Conservation (phyloP, 2,329 filamentous ascomycete species). For the Iodosphaeria phyllophila region DNA sequence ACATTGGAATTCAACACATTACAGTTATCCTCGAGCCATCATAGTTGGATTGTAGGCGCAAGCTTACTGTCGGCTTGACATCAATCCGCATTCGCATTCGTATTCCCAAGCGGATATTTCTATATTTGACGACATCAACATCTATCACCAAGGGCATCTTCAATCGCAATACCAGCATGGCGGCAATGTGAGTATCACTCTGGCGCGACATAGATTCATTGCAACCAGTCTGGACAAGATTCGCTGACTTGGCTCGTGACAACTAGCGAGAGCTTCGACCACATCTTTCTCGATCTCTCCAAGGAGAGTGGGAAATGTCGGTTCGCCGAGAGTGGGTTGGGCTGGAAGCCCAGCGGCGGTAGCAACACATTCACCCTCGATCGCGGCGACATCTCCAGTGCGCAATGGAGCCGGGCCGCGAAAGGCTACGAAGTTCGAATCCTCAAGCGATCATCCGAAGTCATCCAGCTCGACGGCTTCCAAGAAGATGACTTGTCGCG, state of each 20-base stretch:
- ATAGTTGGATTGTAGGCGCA: too few relatives aligned
- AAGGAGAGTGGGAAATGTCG: constrained; percentile 85
- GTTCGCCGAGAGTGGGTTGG: constrained; percentile 83
- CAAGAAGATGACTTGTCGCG: constrained; percentile 87
- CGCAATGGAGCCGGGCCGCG: constrained; percentile 87
- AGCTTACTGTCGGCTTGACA: too few relatives aligned
- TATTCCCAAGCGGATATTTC: too few relatives aligned
- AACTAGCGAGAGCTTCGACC: constrained; percentile 76
- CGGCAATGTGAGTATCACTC: constrained; percentile 12
- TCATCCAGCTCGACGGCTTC: constrained; percentile 91
- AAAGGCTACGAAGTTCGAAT: constrained; percentile 92
- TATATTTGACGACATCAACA: too few relatives aligned
- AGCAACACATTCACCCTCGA: constrained; percentile 91
- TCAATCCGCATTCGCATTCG: too few relatives aligned
- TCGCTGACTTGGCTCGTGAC: too few relatives aligned
- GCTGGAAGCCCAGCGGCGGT: constrained; percentile 79
- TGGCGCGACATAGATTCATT: not conserved
- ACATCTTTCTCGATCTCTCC: constrained; percentile 90
- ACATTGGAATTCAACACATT: too few relatives aligned
- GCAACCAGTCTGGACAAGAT: not conserved
- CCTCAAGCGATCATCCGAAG: constrained; percentile 61
- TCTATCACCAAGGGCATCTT: too few relatives aligned
- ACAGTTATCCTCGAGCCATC: too few relatives aligned
- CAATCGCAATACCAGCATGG: constrained; percentile 9
- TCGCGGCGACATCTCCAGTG: constrained; percentile 62